Conservation (phyloP, 176 grass and related monocot genomes). For the Raddia guianensis region DNA sequence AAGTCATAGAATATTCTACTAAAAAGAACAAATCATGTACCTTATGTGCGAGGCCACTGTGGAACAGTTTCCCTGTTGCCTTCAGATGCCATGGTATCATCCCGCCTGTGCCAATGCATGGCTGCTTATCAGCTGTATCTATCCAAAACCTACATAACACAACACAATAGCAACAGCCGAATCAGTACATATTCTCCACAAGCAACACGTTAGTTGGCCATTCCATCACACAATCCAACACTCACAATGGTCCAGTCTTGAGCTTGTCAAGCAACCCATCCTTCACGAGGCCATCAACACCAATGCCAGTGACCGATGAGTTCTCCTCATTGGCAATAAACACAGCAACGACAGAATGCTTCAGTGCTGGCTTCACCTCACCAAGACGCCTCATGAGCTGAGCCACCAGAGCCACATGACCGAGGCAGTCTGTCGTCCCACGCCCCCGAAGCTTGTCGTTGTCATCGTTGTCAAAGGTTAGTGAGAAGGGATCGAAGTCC, state of each 20-base stretch:
- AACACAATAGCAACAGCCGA: constrained; percentile 9
- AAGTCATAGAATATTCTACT: neutral
- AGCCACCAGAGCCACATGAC: constrained; percentile 90
- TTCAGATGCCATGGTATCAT: constrained; percentile 90
- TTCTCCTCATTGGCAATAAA: constrained; percentile 97
- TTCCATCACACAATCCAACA: constrained; percentile 14
- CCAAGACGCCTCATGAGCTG: constrained; percentile 82
- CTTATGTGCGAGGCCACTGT: constrained; percentile 96
- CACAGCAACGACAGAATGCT: constrained; percentile 77
- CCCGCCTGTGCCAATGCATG: constrained; percentile 86
- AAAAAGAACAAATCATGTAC: constrained; percentile 46
- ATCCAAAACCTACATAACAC: constrained; percentile 77
- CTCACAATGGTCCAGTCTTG: constrained; percentile 84
- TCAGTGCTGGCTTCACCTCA: constrained; percentile 68
- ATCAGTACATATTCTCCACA: constrained; percentile 13
- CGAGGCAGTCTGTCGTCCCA: constrained; percentile 88
- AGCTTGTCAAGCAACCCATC: constrained; percentile 79
- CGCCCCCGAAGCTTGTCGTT: constrained; percentile 81
- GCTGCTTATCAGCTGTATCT: constrained; percentile 95
- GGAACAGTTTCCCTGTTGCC: constrained; percentile 89
- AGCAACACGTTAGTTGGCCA: neutral
- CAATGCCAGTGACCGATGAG: constrained; percentile 70
- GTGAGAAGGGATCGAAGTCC: constrained; percentile 87
- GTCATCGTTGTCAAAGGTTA: constrained; percentile 77
- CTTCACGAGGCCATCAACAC: constrained; percentile 80